Evolutionary conservation across 1,284 basidiomycete species (phyloP), one percentile per base, ranked within the genome.

Genomic region (Leccinum solheimii): DNA sequence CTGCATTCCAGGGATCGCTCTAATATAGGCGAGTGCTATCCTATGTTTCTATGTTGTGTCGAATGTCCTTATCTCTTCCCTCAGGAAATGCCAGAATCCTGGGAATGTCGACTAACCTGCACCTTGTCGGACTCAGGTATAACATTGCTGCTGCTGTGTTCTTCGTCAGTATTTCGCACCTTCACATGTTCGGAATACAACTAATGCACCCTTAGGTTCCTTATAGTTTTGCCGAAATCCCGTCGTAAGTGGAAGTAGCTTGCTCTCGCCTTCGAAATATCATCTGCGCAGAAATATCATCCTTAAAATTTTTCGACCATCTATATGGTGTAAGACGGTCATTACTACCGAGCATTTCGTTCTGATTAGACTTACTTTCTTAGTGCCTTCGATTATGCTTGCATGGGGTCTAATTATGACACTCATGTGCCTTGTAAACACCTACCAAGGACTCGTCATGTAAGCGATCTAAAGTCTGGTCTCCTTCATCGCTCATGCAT

Each of bases 71-170:
- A 55, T 55, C 11, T 14, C 21, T 0, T 21, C 7, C 11, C 36
- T 19, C 26, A 40, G 54, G 54, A 36, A 55, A 55, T 23, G 54
- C 54, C 11, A 55, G 5, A 40, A 27, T 55, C 38, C 14, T 14
- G 34, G 10, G 54, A 27, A 40, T 55, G 54, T 23, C 54, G 16
- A 40, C 54, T 10, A 0, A 55, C 36, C 13, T 55, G 36, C 21
- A 55, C 2, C 54, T 55, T 23, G 36, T 40, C n/a, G 36, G 54
- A 21, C 54, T 55, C 54, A 40, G 23, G 36, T 55, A 55, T n/a
- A 55, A 55, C 16, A 55, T 21, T 19, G 54, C 54, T 27, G 54
- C 54, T 19, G 54, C 54, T 14, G 23, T 55, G 23, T 55, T 55
- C 36, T 55, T 55, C 23, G 54, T 55, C 10, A n/a, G 36, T 14